These are phyloP conservation scores for Suillus clintonianus DNA, from an alignment of 768 basidiomycete genomes.

Conservation along the genomic window DNA sequence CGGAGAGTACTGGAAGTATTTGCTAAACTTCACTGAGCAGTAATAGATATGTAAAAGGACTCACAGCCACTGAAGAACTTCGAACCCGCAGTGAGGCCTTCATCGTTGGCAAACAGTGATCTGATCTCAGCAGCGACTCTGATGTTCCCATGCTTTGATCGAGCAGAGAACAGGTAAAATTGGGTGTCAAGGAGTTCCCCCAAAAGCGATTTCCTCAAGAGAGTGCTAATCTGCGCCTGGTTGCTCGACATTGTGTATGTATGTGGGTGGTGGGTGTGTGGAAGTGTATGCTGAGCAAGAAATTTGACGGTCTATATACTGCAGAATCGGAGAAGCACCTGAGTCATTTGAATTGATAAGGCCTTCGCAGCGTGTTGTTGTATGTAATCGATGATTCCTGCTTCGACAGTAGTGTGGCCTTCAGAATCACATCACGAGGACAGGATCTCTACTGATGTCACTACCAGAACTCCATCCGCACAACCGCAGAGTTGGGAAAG, in stretches of 20 bases:
- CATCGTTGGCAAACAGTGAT: slow-evolving; percentile 17
- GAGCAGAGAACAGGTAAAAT: slow-evolving; percentile 18
- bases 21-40: not conserved
- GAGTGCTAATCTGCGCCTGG: not conserved
- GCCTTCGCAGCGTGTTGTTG: too few relatives aligned
- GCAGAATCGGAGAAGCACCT: too few relatives aligned
- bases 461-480: too few relatives aligned
- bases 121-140: slow-evolving; percentile 4
- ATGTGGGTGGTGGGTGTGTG: too few relatives aligned
- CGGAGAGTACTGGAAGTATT: not conserved
- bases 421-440: too few relatives aligned
- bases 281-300: too few relatives aligned
- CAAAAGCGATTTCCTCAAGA: slow-evolving; percentile 6
- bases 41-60: not conserved
- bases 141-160: slow-evolving; percentile 7
- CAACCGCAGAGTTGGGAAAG: too few relatives aligned
- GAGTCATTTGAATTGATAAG: too few relatives aligned
- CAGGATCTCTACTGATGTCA: too few relatives aligned
- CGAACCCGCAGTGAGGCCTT: slow-evolving; percentile 9
- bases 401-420: too few relatives aligned
- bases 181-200: slow-evolving; percentile 20
- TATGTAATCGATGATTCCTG: too few relatives aligned
- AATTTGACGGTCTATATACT: too few relatives aligned
- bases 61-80: slow-evolving; percentile 16
- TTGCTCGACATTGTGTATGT: not conserved